A percentile compares a stretch with the other conserved stretches of the same genome.
These are phyloP conservation scores for Alternaria sp. DNA, from an alignment of 2,329 filamentous ascomycete genomes.

Conservation along the genomic window DNA sequence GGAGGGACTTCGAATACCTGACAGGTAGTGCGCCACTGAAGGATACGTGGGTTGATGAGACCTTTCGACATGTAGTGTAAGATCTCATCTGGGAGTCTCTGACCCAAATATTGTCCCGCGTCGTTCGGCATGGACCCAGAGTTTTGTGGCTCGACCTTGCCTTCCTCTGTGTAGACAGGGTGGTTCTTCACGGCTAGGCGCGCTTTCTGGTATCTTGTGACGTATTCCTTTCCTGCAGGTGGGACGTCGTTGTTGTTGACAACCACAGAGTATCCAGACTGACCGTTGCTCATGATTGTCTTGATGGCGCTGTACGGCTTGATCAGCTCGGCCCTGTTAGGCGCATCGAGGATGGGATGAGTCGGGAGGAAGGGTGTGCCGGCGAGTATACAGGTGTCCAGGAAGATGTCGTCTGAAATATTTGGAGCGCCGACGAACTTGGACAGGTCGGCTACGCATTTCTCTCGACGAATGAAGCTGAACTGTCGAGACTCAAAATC, in stretches of 20 bases:
- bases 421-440: slow-evolving; percentile 49
- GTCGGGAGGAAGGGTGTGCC: slow-evolving; percentile 81
- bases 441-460: slow-evolving; percentile 72
- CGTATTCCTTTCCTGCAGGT: slow-evolving; percentile 75
- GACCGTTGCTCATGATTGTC: slow-evolving; percentile 71
- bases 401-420: slow-evolving; percentile 75
- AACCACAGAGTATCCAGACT: slow-evolving; percentile 76
- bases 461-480: slow-evolving; percentile 69
- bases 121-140: slow-evolving; percentile 78
- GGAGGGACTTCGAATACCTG: slow-evolving; percentile 83
- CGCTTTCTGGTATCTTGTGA: slow-evolving; percentile 86
- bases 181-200: slow-evolving; percentile 88
- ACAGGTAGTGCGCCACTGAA: slow-evolving; percentile 82
- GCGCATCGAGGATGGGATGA: slow-evolving; percentile 77
- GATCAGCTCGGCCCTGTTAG: slow-evolving; percentile 61
- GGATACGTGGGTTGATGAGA: slow-evolving; percentile 77
- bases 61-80: slow-evolving; percentile 89
- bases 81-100: slow-evolving; percentile 86
- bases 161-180: slow-evolving; percentile 79
- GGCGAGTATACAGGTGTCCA: slow-evolving; percentile 82
- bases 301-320: slow-evolving; percentile 80
- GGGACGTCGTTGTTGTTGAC: slow-evolving; percentile 81
- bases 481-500: slow-evolving; percentile 76
- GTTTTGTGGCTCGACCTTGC: slow-evolving; percentile 78
- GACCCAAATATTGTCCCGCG: slow-evolving; percentile 88